Evolutionary conservation across 1,284 basidiomycete species (phyloP), one percentile per base, ranked within the genome.

Genomic region (Ceratobasidium sp.): DNA sequence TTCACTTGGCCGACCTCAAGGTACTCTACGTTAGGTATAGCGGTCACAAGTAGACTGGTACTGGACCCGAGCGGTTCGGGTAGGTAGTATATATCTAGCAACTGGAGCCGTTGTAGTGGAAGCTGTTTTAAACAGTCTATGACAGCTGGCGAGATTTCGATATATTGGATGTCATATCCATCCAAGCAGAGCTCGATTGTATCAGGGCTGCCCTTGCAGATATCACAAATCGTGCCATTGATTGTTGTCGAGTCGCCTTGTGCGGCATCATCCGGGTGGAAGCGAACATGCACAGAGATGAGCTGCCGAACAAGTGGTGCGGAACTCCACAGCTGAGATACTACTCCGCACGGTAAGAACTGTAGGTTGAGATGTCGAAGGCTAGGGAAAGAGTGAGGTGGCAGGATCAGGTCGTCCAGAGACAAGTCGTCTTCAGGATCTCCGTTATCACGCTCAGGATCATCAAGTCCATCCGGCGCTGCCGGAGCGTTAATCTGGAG

Each of bases 21-120:
- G 23, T 72, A 72, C 9, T 72, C 70, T 15, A 72, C 18, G 42
- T 72, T 46, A 9, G 20, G 2, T 33, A 55, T 26, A 9, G 23
- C 33, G 3, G 23, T 28, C 10, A 39, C n/a, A 26, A 56, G 20
- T 18, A 20, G 42, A 2, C 10, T 23, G 49, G n/a, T 18, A 18
- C 28, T 18, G 49, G 1, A 18, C 15, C 7, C 18, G 56, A 26
- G 9, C 9, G 12, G 20, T 12, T 18, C 40, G 15, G 13, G 6
- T 10, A 15, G 23, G 7, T 23, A 46, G 53, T 33, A 2, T 46
- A n/a, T 3, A 15, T 28, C 23, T 51, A 18, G 10, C 40, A 72
- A 60, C n/a, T 42, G 55, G 6, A 72, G 7, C 18, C 56, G 51
- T 28, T 23, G 55, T 23, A 72, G 58, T 39, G 70, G 55, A 3